Evolutionary conservation across 1,284 basidiomycete genomes (phyloP).

Genomic region (Takashimella koratensis): DNA sequence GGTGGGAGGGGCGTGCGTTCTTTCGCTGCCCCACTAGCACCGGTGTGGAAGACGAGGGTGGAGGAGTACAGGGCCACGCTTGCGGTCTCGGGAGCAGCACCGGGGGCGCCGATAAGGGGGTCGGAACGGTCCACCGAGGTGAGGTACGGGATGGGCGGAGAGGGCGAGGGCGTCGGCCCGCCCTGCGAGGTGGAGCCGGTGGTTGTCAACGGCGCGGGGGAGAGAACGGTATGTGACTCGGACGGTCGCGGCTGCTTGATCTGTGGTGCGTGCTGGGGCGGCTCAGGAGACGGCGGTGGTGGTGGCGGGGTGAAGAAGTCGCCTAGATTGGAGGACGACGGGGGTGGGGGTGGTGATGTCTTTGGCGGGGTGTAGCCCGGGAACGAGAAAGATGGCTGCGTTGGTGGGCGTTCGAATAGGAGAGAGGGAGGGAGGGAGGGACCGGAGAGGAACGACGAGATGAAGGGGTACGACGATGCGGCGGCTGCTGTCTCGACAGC

Average conservation of each 20-base stretch:
- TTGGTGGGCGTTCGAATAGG: background rate
- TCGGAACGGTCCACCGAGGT: background rate
- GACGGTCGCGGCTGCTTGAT: slow-evolving; percentile 17
- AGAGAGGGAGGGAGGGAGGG: background rate
- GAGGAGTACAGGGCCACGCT: slow-evolving; percentile 23
- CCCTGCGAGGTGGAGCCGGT: background rate
- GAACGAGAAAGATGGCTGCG: background rate
- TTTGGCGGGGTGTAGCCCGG: background rate
- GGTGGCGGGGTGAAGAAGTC: slow-evolving; percentile 11
- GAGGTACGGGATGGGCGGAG: slow-evolving; percentile 8
- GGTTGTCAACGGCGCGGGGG: slow-evolving; percentile 12
- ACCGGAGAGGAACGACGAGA: background rate
- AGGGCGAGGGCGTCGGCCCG: background rate
- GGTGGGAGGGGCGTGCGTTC: slow-evolving; percentile 23
- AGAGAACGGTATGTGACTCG: slow-evolving; percentile 22
- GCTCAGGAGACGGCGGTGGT: slow-evolving; percentile 13
- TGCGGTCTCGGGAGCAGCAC: background rate
- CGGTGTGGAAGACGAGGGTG: slow-evolving; percentile 39
- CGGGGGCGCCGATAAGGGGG: background rate
- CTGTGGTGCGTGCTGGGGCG: slow-evolving; percentile 13
- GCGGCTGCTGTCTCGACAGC: slow-evolving; percentile 4
- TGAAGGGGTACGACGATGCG: background rate
- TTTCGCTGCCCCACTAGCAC: slow-evolving; percentile 38
- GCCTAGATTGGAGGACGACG: background rate
- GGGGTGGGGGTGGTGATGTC: background rate